Evolutionary conservation across 331 rosid genomes (phyloP).

Genomic region (Quercus lobata): DNA sequence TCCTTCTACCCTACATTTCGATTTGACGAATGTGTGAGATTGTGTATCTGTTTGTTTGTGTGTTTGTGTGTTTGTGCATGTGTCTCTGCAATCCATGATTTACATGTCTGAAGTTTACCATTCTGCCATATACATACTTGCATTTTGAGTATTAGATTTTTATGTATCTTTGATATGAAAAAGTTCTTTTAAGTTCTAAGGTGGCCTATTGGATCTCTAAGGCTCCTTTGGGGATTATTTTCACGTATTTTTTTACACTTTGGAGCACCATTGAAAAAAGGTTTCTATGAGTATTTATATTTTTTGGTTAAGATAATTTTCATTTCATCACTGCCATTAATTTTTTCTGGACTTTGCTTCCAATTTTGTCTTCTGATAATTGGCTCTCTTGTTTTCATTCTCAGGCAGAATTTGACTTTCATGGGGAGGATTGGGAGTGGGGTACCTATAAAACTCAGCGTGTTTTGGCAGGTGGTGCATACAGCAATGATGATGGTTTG

Average conservation of each 20-base stretch:
- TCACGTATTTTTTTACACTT: background rate
- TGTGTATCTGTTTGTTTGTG: background rate
- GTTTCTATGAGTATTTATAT: background rate
- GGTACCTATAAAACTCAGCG: slow-evolving; percentile 88
- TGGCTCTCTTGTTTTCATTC: slow-evolving; percentile 22
- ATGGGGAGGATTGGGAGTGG: slow-evolving; percentile 97
- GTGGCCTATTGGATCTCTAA: background rate
- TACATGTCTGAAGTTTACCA: background rate
- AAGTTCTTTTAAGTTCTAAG: background rate
- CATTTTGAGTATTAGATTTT: background rate
- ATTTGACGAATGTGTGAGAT: background rate
- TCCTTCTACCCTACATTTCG: background rate
- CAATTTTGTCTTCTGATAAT: slow-evolving; percentile 20
- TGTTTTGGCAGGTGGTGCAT: slow-evolving; percentile 77
- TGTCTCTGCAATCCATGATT: background rate
- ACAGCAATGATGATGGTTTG: slow-evolving; percentile 76
- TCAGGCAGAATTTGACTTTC: slow-evolving; percentile 92
- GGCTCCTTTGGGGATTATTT: background rate
- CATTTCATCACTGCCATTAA: background rate
- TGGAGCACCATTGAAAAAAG: background rate
- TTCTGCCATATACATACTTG: background rate
- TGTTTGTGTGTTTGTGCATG: too few relatives aligned
- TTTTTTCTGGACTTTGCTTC: slow-evolving; percentile 13
- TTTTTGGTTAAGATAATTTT: background rate
- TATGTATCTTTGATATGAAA: background rate